Evolutionary conservation across 2,329 filamentous ascomycete species (phyloP), one percentile per base, ranked within the genome.

Genomic region (Nannizziopsis arthrosporioides): DNA sequence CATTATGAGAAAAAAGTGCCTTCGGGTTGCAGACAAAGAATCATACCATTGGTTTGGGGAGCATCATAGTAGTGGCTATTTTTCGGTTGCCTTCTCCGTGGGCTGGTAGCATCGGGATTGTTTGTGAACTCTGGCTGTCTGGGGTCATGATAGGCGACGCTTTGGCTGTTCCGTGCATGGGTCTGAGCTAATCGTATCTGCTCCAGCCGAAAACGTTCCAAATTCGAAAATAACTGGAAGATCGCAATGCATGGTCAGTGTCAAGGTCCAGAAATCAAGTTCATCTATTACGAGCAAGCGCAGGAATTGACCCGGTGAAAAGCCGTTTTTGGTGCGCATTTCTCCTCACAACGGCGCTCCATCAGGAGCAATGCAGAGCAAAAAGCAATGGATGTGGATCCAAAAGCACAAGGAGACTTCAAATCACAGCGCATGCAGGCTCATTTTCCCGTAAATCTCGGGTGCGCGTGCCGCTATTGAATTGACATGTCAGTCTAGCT

Each of bases 201-300:
- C 37, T 58, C 55, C 19, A 59, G 49, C 18, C 57, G 64, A 50
- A 65, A 59, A 30, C 61, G 62, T 56, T 67, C 64, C 42, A 64
- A 54, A 59, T 67, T 68, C 54, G 63, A 67, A 58, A 68, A 67
- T 55, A 63, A 61, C 64, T 67, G 57, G 8, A 27, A 27, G 22
- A 27, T 27, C 22, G 22, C 22, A 27, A 27, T 27, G 22, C 22
- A 27, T 7, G 22, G 35, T 18, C 7, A 14, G n/a, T n/a, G n/a
- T 18, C 35, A 38, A 14, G 11, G 6, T 38, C 35, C n/a, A 38
- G 35, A 38, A 18, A 18, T 18, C 22, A 27, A n/a, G 22, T 27
- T 27, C 22, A 27, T 27, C 22, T 27, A 4, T 27, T 27, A 27
- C 22, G 22, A 27, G 22, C 7, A 27, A 27, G 7, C 22, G 22